Evolutionary conservation across 1,284 basidiomycete species (phyloP).

Genomic region (Ceratobasidium sp.): DNA sequence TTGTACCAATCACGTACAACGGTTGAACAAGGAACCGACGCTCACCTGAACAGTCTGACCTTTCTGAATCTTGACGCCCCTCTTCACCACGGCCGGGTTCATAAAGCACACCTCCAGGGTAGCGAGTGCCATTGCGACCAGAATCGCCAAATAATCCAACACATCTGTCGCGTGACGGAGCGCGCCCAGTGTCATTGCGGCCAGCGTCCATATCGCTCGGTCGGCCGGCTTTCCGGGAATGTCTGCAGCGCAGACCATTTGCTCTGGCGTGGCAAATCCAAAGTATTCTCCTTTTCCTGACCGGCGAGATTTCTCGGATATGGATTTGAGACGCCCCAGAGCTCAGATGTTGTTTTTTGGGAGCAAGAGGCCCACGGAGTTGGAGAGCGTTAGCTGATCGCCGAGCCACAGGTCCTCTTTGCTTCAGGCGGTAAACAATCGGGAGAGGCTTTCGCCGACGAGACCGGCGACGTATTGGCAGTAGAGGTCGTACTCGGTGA

Average conservation of each 20-base stretch:
- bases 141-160: conserved; percentile 93
- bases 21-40: conserved; percentile 31
- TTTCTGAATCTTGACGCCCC: conserved; percentile 96
- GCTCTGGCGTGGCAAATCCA: conserved; percentile 77
- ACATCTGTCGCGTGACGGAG: conserved; percentile 87
- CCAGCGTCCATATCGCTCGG: conserved; percentile 83
- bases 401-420: conserved; percentile 87
- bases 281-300: conserved; percentile 60
- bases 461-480: conserved; percentile 99
- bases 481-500: conserved; percentile 95
- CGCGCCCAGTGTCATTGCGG: conserved; percentile 91
- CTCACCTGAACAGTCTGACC: conserved; percentile 86
- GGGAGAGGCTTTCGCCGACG: conserved; percentile 95
- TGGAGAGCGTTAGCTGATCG: conserved; percentile 88
- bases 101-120: conserved; percentile 93
- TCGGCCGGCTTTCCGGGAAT: conserved; percentile 65
- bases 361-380: conserved; percentile 96
- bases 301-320: conserved; percentile 48
- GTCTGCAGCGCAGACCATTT: conserved; percentile 62
- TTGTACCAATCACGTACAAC: too few relatives aligned
- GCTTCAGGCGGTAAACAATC: conserved; percentile 89
- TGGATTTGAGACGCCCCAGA: conserved; percentile 73
- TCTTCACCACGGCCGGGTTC: conserved; percentile 91
- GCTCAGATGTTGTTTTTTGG: conserved; percentile 99
- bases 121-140: conserved; percentile 96